Percentiles rank a stretch among this genome's conserved stretches.
phyloP scores from a whole-genome alignment of 805 yeast species.

The Suhomyces canberraensis region DNA sequence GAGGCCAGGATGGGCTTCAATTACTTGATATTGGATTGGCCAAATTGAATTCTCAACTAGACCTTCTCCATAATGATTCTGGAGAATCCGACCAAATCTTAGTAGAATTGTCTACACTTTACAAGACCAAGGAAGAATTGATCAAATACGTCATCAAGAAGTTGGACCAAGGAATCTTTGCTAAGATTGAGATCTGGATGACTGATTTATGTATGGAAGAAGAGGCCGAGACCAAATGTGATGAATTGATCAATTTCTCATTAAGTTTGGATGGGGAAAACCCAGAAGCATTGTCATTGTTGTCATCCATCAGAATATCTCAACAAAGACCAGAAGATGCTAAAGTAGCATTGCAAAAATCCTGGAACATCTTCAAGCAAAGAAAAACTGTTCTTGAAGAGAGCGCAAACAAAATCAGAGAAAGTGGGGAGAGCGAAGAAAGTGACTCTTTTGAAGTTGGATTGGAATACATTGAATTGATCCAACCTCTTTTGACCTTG shows the following conservation, averaged over 20 bases:
- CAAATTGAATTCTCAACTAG: conserved; percentile 37
- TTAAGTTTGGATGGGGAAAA: conserved; percentile 56
- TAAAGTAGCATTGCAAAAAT: conserved; percentile 53
- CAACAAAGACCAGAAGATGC: conserved; percentile 81
- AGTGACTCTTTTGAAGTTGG: conserved; percentile 44
- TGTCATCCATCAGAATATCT: conserved; percentile 85
- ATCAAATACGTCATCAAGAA: conserved; percentile 47
- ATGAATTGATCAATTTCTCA: conserved; percentile 62
- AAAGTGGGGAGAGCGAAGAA: conserved; percentile 18
- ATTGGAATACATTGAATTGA: conserved; percentile 57
- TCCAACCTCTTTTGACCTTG: conserved; percentile 71
- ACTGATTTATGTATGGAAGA: conserved; percentile 94
- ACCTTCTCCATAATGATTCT: conserved; percentile 25
- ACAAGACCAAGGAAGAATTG: conserved; percentile 21
- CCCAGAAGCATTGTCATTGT: conserved; percentile 77
- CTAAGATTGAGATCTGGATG: conserved; percentile 95
- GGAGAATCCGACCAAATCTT: conserved; percentile 22
- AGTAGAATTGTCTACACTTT: conserved; percentile 22
- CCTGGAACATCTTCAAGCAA: conserved; percentile 68
- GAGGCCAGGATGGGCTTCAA: conserved; percentile 71
- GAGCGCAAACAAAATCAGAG: conserved; percentile 23
- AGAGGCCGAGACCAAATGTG: conserved; percentile 80
- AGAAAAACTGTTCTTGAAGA: conserved; percentile 51
- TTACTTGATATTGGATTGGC: conserved; percentile 62
- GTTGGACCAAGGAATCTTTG: conserved; percentile 72